Evolutionary conservation across 2,329 filamentous ascomycete genomes (phyloP).

Genomic region (Diaporthe aspalathi): DNA sequence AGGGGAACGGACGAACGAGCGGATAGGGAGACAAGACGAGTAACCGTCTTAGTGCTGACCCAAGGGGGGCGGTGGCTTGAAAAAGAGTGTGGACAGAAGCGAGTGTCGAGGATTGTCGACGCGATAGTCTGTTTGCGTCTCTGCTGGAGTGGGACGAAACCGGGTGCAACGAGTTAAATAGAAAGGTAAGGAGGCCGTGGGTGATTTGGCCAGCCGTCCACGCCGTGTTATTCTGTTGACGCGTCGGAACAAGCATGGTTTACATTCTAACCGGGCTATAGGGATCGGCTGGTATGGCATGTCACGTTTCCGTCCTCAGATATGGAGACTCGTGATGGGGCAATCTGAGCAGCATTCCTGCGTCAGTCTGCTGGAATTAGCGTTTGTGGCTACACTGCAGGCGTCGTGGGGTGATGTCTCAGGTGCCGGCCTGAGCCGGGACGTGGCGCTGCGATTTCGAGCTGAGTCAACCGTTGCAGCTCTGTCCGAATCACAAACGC

Average conservation of each 20-base stretch:
- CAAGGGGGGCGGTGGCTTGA: constrained; percentile 16
- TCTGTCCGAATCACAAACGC: not conserved
- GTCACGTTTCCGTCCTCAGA: constrained; percentile 23
- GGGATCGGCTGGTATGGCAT: not conserved
- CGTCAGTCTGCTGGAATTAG: constrained; percentile 8
- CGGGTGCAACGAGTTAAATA: constrained; percentile 32
- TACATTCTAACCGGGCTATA: constrained; percentile 26
- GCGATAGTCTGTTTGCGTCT: constrained; percentile 22
- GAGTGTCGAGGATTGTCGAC: constrained; percentile 21
- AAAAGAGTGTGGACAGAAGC: constrained; percentile 24
- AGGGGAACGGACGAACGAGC: constrained; percentile 9
- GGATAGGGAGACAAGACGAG: constrained; percentile 30
- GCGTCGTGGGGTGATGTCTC: constrained; percentile 23
- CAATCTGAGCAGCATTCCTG: constrained; percentile 30
- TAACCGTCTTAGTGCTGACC: constrained; percentile 19
- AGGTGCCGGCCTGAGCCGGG: constrained; percentile 9
- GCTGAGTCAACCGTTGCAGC: constrained; percentile 24
- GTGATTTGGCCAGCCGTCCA: not conserved
- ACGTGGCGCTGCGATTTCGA: constrained; percentile 19
- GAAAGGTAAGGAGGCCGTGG: constrained; percentile 26
- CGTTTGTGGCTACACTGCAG: not conserved
- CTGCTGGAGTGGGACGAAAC: not conserved
- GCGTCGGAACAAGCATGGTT: constrained; percentile 12
- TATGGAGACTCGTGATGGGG: not conserved
- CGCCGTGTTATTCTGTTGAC: constrained; percentile 23